These are phyloP conservation scores for Boletus rubroflammeus DNA, from an alignment of 768 basidiomycete genomes.

Conservation along the genomic window DNA sequence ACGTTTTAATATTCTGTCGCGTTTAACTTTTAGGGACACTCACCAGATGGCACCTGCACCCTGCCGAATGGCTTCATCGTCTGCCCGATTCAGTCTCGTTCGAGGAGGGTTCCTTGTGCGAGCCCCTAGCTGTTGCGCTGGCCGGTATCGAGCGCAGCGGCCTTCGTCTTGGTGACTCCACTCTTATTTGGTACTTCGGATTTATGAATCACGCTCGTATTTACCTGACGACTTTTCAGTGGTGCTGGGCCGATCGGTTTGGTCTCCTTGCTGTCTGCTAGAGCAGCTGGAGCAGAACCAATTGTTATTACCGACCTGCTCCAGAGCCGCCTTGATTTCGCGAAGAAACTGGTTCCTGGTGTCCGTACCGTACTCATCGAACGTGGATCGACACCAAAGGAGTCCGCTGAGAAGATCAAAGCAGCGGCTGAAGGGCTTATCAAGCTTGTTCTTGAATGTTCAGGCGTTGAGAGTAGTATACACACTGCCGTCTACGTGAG, in stretches of 20 bases:
- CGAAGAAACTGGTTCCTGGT: constrained; percentile 56
- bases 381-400: constrained; percentile 42
- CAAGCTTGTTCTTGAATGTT: constrained; percentile 58
- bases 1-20: neutral
- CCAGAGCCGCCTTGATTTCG: constrained; percentile 63
- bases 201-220: neutral
- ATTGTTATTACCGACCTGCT: constrained; percentile 68
- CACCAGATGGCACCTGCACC: constrained; percentile 64
- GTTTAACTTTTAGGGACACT: constrained; percentile 49
- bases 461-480: constrained; percentile 60
- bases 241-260: constrained; percentile 70
- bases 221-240: constrained; percentile 32
- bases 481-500: constrained; percentile 56
- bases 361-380: constrained; percentile 55
- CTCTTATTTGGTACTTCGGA: constrained; percentile 50
- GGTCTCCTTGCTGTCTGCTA: constrained; percentile 55
- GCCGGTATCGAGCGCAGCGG: constrained; percentile 65
- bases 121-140: constrained; percentile 63
- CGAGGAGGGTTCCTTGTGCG: constrained; percentile 66
- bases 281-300: constrained; percentile 67
- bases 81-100: constrained; percentile 60
- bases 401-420: constrained; percentile 52
- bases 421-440: constrained; percentile 46
- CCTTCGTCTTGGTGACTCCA: constrained; percentile 61
- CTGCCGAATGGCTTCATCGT: constrained; percentile 64